phyloP scores from a whole-genome alignment of 2,329 filamentous ascomycete species.

The Phialophora macrospora region DNA sequence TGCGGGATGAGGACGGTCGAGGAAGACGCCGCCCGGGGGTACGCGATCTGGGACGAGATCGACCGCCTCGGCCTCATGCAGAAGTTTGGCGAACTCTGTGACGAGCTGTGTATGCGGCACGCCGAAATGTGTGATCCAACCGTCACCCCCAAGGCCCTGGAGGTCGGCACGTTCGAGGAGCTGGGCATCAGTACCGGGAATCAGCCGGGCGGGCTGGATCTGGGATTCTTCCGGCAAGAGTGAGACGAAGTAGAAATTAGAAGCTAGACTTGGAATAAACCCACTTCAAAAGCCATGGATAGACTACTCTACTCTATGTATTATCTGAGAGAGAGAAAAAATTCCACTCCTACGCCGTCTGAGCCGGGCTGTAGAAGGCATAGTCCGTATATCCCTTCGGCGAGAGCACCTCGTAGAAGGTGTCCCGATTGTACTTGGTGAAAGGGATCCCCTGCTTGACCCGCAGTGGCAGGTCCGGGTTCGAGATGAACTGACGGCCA shows the following conservation, averaged over 20 bases:
- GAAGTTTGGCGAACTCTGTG: constrained; percentile 6
- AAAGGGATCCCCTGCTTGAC: constrained; percentile 45
- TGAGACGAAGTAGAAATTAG: background rate
- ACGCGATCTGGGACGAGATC: constrained; percentile 17
- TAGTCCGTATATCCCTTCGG: constrained; percentile 25
- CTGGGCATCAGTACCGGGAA: constrained; percentile 21
- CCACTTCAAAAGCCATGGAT: background rate
- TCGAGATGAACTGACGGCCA: constrained; percentile 56
- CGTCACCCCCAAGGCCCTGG: background rate
- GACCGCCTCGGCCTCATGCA: background rate
- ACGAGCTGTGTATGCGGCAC: constrained; percentile 19
- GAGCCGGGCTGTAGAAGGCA: background rate
- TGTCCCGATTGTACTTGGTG: constrained; percentile 27
- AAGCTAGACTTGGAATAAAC: background rate
- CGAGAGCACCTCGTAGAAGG: constrained; percentile 26
- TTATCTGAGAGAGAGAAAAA: background rate
- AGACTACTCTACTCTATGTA: background rate
- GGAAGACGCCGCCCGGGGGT: background rate
- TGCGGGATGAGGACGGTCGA: constrained; percentile 7
- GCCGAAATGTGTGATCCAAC: constrained; percentile 10
- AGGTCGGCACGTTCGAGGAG: constrained; percentile 2
- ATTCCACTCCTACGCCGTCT: background rate
- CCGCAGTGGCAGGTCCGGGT: constrained; percentile 55
- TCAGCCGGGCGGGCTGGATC: constrained; percentile 43
- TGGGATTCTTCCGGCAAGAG: background rate